phyloP scores from a whole-genome alignment of 2,329 filamentous ascomycete species.

The Xylaria arbuscula region DNA sequence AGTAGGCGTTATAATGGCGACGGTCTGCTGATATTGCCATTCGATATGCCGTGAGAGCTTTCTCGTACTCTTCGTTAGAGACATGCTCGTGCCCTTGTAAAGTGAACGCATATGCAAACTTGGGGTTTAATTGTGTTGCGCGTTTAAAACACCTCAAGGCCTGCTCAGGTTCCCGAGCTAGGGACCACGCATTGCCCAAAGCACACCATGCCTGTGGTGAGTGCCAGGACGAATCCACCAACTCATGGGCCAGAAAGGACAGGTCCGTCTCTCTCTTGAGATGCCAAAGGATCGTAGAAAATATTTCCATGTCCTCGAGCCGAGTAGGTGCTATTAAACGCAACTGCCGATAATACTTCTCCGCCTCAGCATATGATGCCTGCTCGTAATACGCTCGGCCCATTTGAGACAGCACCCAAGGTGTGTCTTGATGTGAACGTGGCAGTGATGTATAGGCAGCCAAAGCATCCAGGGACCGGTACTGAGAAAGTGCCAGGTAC shows the following conservation, averaged over 20 bases:
- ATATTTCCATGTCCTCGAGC: conserved; percentile 96
- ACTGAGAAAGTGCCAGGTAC: conserved; percentile 81
- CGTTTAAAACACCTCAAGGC: conserved; percentile 94
- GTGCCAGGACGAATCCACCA: conserved; percentile 86
- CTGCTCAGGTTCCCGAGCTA: conserved; percentile 92
- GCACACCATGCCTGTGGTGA: conserved; percentile 97
- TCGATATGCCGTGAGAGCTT: conserved; percentile 88
- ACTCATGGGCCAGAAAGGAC: conserved; percentile 89
- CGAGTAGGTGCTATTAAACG: conserved; percentile 83
- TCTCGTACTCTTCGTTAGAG: conserved; percentile 96
- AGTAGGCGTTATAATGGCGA: conserved; percentile 98
- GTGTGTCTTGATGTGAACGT: conserved; percentile 82
- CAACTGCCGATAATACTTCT: conserved; percentile 84
- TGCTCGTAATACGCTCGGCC: conserved; percentile 93
- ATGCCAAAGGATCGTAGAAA: conserved; percentile 99
- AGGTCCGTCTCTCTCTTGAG: conserved; percentile 91
- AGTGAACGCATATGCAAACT: conserved; percentile 95
- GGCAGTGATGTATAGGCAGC: conserved; percentile 78
- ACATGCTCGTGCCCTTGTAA: conserved; percentile 96
- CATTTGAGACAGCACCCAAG: conserved; percentile 92
- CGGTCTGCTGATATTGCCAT: conserved; percentile 86
- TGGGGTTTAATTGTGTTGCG: conserved; percentile 88
- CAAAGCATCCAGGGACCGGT: conserved; percentile 81
- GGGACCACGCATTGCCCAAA: conserved; percentile 92
- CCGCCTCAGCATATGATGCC: conserved; percentile 84